These are phyloP conservation scores for Lactuca sativa DNA, from an alignment of 129 eudicot species.

Conservation along the genomic window DNA sequence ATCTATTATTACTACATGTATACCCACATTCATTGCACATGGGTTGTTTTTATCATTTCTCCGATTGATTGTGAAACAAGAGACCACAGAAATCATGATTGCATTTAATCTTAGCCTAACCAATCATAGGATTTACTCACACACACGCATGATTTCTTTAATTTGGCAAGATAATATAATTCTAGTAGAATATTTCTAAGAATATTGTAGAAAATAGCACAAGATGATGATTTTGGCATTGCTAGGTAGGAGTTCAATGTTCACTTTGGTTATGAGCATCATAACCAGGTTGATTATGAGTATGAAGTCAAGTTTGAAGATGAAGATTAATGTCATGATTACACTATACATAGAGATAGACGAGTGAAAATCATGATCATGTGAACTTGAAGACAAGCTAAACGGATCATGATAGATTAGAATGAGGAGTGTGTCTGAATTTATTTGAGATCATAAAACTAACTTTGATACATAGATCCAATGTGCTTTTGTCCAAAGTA, in stretches of 20 bases:
- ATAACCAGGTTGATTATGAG: neutral
- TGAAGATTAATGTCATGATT: conserved; percentile 4
- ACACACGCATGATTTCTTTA: conserved; percentile 5
- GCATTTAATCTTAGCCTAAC: neutral
- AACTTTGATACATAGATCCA: neutral
- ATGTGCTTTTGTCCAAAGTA: conserved; percentile 20
- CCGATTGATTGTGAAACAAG: conserved; percentile 28
- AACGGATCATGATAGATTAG: neutral
- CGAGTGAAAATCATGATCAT: neutral
- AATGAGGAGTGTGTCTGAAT: neutral
- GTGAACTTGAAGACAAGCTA: conserved; percentile 11
- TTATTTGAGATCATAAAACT: neutral
- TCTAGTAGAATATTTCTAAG: neutral
- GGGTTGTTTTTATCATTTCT: conserved; percentile 30
- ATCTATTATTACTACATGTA: conserved; percentile 5
- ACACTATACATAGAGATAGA: neutral
- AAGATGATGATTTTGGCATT: conserved; percentile 6
- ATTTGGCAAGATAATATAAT: conserved; percentile 4
- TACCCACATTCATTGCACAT: conserved; percentile 26
- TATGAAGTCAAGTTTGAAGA: conserved; percentile 12
- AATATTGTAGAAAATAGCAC: neutral
- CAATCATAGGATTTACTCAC: conserved; percentile 18
- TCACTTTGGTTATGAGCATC: neutral
- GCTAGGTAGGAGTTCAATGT: neutral
- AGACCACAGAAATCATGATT: conserved; percentile 18